Evolutionary conservation across 805 yeast genomes (phyloP), one percentile per base, ranked within the genome.

Genomic region (Starmerella gropengiesseri): DNA sequence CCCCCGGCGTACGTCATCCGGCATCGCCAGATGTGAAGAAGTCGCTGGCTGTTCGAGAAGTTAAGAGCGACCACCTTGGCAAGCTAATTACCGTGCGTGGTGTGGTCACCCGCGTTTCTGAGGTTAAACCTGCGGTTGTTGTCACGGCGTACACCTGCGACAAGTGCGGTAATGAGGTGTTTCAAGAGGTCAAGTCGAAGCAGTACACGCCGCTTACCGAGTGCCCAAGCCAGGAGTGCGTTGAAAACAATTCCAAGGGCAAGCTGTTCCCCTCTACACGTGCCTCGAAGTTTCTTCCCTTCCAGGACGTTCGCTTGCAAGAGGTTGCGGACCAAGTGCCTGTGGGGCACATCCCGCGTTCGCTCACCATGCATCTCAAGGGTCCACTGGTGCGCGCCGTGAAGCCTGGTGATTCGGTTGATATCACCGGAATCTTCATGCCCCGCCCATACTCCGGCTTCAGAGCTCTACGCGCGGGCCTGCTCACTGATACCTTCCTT

Each of bases 71-170:
- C 29, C 77, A 75, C 50, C 70, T 91, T 40, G 99, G 99, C 37
- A 77, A 81, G 54, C 73, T 83, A 48, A 81, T 91, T 55, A 87
- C 95, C 0, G 81, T 87, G 4, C 70, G 95, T 50, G 99, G 98
- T 44, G 87, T 91, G 52, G 85, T 89, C 39, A 91, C 97, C 7
- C 71, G 98, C 52, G 95, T 87, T 5, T 80, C 94, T 2, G 99
- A 91, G 60, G 98, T 91, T 33, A 89, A 87, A 61, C 99, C 99
- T 4, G 70, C 84, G 5, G 83, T 91, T 7, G 68, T 74, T 47
- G 96, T 91, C 41, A 85, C 81, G 55, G 97, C 98, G 1, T 93
- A 89, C 60, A 84, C 97, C 6, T 91, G 99, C 66, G 98, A 91
- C 60, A 81, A 81, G 55, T 91, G 99, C 69, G 99, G 98, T 37